phyloP scores from a whole-genome alignment of 768 basidiomycete species.

The Russula virescens region DNA sequence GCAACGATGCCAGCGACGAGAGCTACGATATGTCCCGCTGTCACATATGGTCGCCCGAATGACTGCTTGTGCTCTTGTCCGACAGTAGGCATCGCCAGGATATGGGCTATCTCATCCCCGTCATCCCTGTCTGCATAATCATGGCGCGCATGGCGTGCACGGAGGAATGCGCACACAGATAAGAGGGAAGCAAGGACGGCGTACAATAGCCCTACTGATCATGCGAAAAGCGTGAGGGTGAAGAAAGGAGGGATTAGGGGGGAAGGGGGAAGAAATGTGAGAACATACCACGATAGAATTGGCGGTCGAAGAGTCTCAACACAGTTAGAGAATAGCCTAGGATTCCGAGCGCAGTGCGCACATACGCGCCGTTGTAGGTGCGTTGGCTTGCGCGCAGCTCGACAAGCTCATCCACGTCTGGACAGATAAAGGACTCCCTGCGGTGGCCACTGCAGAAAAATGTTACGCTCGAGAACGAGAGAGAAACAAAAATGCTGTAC shows the following conservation, averaged over 20 bases:
- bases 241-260: neutral
- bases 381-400: constrained; percentile 76
- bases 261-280: neutral
- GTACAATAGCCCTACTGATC: constrained; percentile 54
- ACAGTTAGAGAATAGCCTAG: constrained; percentile 71
- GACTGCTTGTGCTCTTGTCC: constrained; percentile 57
- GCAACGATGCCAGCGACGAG: constrained; percentile 56
- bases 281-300: constrained; percentile 66
- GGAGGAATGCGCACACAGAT: constrained; percentile 50
- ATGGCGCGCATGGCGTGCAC: constrained; percentile 61
- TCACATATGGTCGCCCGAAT: constrained; percentile 73
- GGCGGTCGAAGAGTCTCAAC: constrained; percentile 68
- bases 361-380: constrained; percentile 81
- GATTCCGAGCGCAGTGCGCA: constrained; percentile 65
- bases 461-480: neutral
- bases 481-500: too few relatives aligned
- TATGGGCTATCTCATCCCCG: constrained; percentile 19
- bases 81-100: constrained; percentile 44
- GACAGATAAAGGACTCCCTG: constrained; percentile 30
- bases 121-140: constrained; percentile 60
- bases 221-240: too few relatives aligned
- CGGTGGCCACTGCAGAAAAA: constrained; percentile 30
- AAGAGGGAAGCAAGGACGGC: constrained; percentile 56
- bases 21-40: constrained; percentile 72
- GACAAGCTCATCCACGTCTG: constrained; percentile 38